These are phyloP conservation scores for Termitomyces sp. DNA, from an alignment of 768 basidiomycete genomes.

Conservation along the genomic window DNA sequence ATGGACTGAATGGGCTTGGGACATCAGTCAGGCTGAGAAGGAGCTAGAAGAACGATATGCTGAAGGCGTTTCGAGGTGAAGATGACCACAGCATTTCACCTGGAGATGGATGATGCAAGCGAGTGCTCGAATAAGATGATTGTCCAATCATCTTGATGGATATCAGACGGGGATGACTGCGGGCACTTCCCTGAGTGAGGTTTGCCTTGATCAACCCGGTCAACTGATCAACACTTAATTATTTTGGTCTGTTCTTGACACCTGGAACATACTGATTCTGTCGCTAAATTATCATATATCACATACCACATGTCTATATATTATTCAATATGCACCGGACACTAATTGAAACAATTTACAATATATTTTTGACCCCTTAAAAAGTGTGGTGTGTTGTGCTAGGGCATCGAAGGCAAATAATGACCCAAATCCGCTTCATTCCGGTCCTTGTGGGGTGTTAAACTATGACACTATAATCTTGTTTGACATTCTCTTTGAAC, in stretches of 20 bases:
- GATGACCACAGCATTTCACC: too few relatives aligned
- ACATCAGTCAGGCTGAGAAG: constrained; percentile 34
- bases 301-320: background rate
- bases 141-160: too few relatives aligned
- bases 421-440: constrained; percentile 5
- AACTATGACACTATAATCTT: background rate
- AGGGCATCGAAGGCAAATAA: background rate
- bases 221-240: too few relatives aligned
- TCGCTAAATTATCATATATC: background rate
- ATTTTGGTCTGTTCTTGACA: background rate
- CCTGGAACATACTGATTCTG: background rate
- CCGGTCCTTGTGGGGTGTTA: constrained; percentile 1
- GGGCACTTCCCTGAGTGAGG: too few relatives aligned
- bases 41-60: constrained; percentile 24
- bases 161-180: too few relatives aligned
- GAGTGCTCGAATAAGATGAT: too few relatives aligned
- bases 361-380: background rate
- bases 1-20: constrained; percentile 40
- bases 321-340: background rate
- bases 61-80: background rate
- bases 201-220: too few relatives aligned
- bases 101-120: too few relatives aligned
- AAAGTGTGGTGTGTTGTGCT: background rate
- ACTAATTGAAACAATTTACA: background rate
- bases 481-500: constrained; percentile 11